A percentile compares a stretch with the other conserved stretches of the same genome.
phyloP scores from a whole-genome alignment of 768 basidiomycete species.

The Dacryopinax primogenitus region DNA sequence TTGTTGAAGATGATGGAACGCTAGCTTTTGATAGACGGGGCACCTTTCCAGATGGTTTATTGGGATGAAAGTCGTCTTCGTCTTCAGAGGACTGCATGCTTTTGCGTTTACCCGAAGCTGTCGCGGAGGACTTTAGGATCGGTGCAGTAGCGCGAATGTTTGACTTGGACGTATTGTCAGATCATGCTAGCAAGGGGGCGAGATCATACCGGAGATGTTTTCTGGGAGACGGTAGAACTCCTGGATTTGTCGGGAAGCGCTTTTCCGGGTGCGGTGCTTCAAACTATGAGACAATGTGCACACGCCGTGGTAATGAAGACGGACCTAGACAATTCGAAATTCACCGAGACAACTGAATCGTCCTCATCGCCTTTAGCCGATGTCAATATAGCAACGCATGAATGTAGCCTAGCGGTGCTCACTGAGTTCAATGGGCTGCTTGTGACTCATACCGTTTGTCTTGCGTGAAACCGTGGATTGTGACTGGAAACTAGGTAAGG shows the following conservation, averaged over 20 bases:
- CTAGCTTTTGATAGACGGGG: slow-evolving; percentile 17
- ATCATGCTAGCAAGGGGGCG: no score
- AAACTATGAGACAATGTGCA: not conserved
- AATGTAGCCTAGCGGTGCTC: not conserved
- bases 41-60: slow-evolving; percentile 13
- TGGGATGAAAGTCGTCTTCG: slow-evolving; percentile 10
- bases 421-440: slow-evolving; percentile 3
- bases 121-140: not conserved
- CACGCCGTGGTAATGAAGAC: not conserved
- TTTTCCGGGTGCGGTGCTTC: no score
- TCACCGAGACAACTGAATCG: not conserved
- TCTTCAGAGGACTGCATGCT: slow-evolving; percentile 9
- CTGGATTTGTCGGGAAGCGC: no score
- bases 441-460: not conserved
- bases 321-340: not conserved
- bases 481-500: not conserved
- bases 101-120: not conserved
- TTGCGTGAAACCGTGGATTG: not conserved
- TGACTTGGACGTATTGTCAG: no score
- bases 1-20: slow-evolving; percentile 14
- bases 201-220: no score
- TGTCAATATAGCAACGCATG: not conserved
- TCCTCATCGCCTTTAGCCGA: not conserved
- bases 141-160: no score
- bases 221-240: no score